Evolutionary conservation across 2,329 filamentous ascomycete species (phyloP), one percentile per base, ranked within the genome.

Genomic region (Rachicladosporium sp.): DNA sequence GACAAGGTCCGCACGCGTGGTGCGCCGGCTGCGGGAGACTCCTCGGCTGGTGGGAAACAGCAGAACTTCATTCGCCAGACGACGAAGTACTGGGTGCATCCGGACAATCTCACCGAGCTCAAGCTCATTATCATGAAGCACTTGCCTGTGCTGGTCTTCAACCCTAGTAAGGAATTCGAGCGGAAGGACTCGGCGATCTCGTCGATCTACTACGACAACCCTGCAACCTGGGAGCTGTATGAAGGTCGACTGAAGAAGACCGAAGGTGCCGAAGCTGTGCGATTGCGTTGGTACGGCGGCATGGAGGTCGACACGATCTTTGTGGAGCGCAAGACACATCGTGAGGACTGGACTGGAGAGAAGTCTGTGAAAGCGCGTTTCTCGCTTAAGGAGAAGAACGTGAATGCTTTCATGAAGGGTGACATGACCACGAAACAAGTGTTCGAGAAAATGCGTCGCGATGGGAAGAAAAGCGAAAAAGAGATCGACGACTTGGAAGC

Each of bases 61-160:
- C 89, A 88, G 57, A 96, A 82, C 69, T 98, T 98, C 57, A 78
- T 98, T 46, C 83, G 91, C 44, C 85, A 96, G 58, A 98, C 91
- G 1, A 98, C 91, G 27, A 98, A 98, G 64, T 98, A 96, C 68
- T 98, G 91, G 91, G 91, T 98, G 35, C 91, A 98, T 57, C 85
- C 84, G 2, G 91, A 96, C 64, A 98, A 98, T 57, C 91, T 98
- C 52, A 96, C 91, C 4, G 91, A 98, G 66, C 66, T 98, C 46
- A 98, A 98, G 69, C 79, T 98, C 61, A 89, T 98, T 57, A 88
- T 98, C 56, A 70, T 98, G 37, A 96, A 98, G 71, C 91, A 98
- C 67, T 71, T 98, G 46, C 91, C 91, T 0, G 91, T 98, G 6
- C 72, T 98, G 10, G 91, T 98, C 8, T 98, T 96, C 71, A 98